Evolutionary conservation across 2,329 filamentous ascomycete species (phyloP).

Genomic region (Lomentospora prolificans): DNA sequence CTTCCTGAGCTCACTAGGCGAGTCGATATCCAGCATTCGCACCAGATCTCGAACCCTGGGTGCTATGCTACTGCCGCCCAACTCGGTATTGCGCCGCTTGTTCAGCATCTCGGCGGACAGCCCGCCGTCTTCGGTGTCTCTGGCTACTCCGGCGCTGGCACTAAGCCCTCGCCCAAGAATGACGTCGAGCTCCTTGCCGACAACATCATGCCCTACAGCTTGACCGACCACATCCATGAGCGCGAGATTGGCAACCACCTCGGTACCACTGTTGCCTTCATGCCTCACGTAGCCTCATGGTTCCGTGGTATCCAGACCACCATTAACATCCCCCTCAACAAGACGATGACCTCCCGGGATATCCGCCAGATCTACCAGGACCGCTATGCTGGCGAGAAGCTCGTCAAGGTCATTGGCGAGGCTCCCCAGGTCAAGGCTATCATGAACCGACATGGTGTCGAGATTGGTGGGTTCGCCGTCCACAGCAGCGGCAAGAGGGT

Average conservation of each 20-base stretch:
- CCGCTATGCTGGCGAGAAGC: constrained; percentile 87
- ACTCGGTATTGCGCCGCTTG: constrained; percentile 73
- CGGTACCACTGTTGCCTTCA: constrained; percentile 66
- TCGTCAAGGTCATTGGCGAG: constrained; percentile 87
- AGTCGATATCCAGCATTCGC: constrained; percentile 65
- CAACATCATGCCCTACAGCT: constrained; percentile 83
- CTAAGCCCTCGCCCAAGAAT: constrained; percentile 91
- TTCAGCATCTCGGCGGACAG: constrained; percentile 64
- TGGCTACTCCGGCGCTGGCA: constrained; percentile 90
- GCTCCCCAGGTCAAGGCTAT: constrained; percentile 78
- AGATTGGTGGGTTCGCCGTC: constrained; percentile 94
- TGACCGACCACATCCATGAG: constrained; percentile 94
- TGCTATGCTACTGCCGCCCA: constrained; percentile 94
- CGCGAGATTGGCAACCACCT: constrained; percentile 77
- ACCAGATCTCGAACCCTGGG: constrained; percentile 81
- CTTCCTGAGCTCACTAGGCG: constrained; percentile 78
- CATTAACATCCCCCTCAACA: constrained; percentile 77
- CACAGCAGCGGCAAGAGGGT: constrained; percentile 82
- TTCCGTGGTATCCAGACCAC: constrained; percentile 93
- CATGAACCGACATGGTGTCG: constrained; percentile 73
- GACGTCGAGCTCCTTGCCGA: constrained; percentile 72
- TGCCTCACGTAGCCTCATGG: constrained; percentile 92
- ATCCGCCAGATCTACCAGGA: constrained; percentile 94
- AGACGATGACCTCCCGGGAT: constrained; percentile 82
- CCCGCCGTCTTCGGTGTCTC: constrained; percentile 85